phyloP scores from a whole-genome alignment of 805 yeast genomes.

The Metschnikowia colocasiae region DNA sequence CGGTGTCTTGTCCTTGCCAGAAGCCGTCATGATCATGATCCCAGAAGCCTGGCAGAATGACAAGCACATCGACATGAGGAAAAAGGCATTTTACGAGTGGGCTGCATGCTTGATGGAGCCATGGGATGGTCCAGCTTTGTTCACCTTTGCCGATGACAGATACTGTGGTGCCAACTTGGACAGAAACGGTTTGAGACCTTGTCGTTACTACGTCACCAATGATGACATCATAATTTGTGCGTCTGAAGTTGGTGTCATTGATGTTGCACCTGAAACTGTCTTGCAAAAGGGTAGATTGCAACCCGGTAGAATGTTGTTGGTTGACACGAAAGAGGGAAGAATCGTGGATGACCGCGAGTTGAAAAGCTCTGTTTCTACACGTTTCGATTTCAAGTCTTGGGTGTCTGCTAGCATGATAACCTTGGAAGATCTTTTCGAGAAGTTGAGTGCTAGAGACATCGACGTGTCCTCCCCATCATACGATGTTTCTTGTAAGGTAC shows the following conservation, averaged over 20 bases:
- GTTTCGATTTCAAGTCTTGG: constrained; percentile 94
- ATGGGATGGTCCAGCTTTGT: constrained; percentile 98
- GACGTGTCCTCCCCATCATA: constrained; percentile 19
- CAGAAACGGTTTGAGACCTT: constrained; percentile 96
- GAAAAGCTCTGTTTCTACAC: constrained; percentile 71
- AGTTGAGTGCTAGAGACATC: constrained; percentile 45
- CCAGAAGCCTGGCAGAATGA: constrained; percentile 99
- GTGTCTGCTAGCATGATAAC: constrained; percentile 79
- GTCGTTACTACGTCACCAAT: constrained; percentile 92
- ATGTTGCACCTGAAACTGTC: constrained; percentile 75
- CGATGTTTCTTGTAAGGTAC: constrained; percentile 42
- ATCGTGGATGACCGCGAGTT: constrained; percentile 91
- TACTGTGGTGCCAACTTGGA: constrained; percentile 98
- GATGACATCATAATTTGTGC: constrained; percentile 97
- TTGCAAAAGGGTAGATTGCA: constrained; percentile 89
- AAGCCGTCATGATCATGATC: constrained; percentile 93
- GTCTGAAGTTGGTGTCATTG: constrained; percentile 96
- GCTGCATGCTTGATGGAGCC: constrained; percentile 99
- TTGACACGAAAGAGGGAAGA: constrained; percentile 88
- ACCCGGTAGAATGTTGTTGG: constrained; percentile 94
- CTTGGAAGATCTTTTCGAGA: constrained; percentile 67
- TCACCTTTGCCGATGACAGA: constrained; percentile 95
- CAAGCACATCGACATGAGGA: constrained; percentile 78
- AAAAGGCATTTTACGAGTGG: constrained; percentile 97
- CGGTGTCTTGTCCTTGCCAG: constrained; percentile 89